Conservation (phyloP, 257 asterid genomes). For the Salvia rosmarinus region DNA sequence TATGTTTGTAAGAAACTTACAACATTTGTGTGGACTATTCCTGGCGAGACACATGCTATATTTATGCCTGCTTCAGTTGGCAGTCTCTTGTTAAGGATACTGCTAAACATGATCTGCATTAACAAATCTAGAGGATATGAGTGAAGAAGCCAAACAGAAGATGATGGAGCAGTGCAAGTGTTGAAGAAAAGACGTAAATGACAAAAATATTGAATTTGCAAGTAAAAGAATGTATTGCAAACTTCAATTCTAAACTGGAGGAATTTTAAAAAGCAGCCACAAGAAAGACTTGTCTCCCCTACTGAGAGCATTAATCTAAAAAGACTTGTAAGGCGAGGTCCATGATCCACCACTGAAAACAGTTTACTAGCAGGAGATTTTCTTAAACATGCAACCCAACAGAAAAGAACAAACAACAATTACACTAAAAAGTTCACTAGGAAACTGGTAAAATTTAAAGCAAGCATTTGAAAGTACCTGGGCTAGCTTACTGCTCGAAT, state of each 20-base stretch:
- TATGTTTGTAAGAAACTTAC: constrained; percentile 55
- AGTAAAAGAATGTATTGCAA: neutral
- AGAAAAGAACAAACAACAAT: constrained; percentile 22
- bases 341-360: constrained; percentile 7
- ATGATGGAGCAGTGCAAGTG: neutral
- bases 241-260: neutral
- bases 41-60: constrained; percentile 84
- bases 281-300: constrained; percentile 22
- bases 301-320: constrained; percentile 22
- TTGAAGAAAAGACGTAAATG: constrained; percentile 5
- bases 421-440: neutral
- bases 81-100: constrained; percentile 81
- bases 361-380: constrained; percentile 4
- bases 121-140: constrained; percentile 34
- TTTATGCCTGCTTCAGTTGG: constrained; percentile 93
- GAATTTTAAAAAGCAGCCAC: constrained; percentile 11
- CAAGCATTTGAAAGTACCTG: constrained; percentile 56
- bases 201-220: neutral
- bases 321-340: constrained; percentile 6
- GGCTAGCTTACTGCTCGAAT: constrained; percentile 84
- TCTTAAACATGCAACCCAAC: neutral
- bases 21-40: constrained; percentile 93
- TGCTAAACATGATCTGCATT: constrained; percentile 91
- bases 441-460: constrained; percentile 27
- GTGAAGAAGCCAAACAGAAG: constrained; percentile 1